A percentile compares a stretch with the other conserved stretches of the same genome.
phyloP scores from a whole-genome alignment of 2,329 filamentous ascomycete genomes.

The Botrytis fabae region DNA sequence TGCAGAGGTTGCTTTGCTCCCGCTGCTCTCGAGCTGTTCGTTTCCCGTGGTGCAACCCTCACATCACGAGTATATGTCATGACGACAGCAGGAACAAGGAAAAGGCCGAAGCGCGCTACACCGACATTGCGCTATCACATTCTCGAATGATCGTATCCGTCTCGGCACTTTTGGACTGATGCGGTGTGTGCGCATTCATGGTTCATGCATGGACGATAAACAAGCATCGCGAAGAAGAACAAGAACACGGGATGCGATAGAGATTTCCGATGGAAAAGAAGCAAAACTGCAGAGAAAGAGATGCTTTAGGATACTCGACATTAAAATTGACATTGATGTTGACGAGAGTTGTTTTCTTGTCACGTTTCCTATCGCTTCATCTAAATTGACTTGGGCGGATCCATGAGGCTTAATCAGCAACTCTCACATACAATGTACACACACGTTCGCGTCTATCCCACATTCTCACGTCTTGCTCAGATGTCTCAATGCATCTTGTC shows the following conservation, averaged over 20 bases:
- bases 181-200: constrained; percentile 5
- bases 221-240: not conserved
- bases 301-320: not conserved
- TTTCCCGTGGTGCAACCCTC: no score
- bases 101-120: not conserved
- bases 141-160: not conserved
- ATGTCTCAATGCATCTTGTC: not conserved
- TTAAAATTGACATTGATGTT: not conserved
- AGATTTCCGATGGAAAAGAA: not conserved
- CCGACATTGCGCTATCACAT: constrained; percentile 11
- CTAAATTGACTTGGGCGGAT: not conserved
- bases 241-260: constrained; percentile 1
- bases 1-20: no score
- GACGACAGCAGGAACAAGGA: not conserved
- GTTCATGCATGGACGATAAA: constrained; percentile 17
- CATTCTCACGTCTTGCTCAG: not conserved
- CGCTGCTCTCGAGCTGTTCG: not conserved
- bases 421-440: not conserved
- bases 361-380: not conserved
- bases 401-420: not conserved
- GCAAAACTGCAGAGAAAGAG: no score
- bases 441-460: not conserved
- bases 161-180: not conserved
- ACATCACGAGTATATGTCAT: no score
- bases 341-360: not conserved